Evolutionary conservation across 169 alveolate species (phyloP), one percentile per base, ranked within the genome.

Genomic region (Babesia gibsoni): DNA sequence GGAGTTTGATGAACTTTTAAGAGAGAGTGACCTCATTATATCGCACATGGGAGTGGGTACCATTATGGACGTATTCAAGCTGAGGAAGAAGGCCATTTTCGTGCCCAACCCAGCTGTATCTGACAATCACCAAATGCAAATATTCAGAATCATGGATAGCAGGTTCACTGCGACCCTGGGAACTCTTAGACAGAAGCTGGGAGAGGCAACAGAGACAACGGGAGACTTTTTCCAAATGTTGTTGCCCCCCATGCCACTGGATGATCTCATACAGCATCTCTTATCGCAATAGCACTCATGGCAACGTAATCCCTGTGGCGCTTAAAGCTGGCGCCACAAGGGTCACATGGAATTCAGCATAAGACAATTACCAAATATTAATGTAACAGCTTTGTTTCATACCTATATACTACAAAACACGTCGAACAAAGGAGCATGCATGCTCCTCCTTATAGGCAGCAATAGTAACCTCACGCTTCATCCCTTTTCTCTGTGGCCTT

Each of bases 41-140:
- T 78, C 93, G 10, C 96, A 92, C 80, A 89, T 84, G 57, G 96
- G 96, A 16, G 92, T 94, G 56, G 96, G 96, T 3, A 89, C 88
- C 32, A 86, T 91, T 37, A 56, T 92, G 27, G 94, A 90, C 77
- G 77, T 89, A 52, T 82, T 90, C 61, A 59, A 89, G 66, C 77
- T 59, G 64, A 67, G 77, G 35, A 90, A 89, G 65, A 84, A 85
- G 67, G 92, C 91, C 1, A 67, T 92, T 20, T 91, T 89, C 56
- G 91, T 91, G 23, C 91, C 88, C 4, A 92, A 92, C 70, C 81
- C 52, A 45, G 83, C 77, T 20, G 82, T 88, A 56, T 81, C 89
- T 87, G 91, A 70, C 54, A 83, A 89, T 59, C 96, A 92, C 64
- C 94, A 92, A 77, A 46, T 81, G 50, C 93, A 90, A 77, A 81